Evolutionary conservation across 148 eudicot genomes (phyloP), one percentile per base, ranked within the genome.

Genomic region (Camellia granthamiana): DNA sequence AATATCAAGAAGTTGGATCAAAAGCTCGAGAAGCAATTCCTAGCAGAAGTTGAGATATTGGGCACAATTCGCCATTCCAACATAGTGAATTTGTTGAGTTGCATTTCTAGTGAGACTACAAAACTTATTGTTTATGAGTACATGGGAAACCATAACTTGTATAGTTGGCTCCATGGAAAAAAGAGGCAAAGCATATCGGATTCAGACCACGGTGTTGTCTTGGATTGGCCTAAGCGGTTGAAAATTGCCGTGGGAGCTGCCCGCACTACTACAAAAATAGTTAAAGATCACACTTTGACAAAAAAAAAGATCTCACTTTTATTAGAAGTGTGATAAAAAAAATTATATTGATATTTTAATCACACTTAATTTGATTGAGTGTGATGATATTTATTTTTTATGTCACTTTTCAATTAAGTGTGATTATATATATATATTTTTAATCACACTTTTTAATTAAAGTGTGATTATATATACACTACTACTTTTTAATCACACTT

Each of bases 161-260:
- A 86, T 18, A 21, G 66, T 55, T 86, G 89, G 89, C 72, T 86
- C 46, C 89, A 84, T 19, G 61, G 79, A 38, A 86, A 66, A 43
- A 75, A 61, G n/a, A 69, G 78, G 15, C 41, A 44, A 0, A n/a
- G 55, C 1, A 5, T 60, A 10, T n/a, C 83, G 4, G 82, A 72
- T 68, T 70, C 81, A 4, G 71, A 64, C 8, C 81, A 59, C 43
- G 75, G 41, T 72, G 62, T 81, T 13, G 78, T 79, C 46, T 55
- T 84, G 64, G 84, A 86, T n/a, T 86, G 86, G 86, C 84, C 86
- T 21, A 81, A 79, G 70, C 81, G 89, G 83, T 41, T 86, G 78
- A 83, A 84, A 47, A 84, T 86, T 71, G 86, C 86, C 0, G 67
- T 86, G 38, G 89, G 84, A 15, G 83, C 79, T 55, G 86, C 89